Evolutionary conservation across 1,139 yeast species (phyloP).

Genomic region (Geotrichum histeridarum): DNA sequence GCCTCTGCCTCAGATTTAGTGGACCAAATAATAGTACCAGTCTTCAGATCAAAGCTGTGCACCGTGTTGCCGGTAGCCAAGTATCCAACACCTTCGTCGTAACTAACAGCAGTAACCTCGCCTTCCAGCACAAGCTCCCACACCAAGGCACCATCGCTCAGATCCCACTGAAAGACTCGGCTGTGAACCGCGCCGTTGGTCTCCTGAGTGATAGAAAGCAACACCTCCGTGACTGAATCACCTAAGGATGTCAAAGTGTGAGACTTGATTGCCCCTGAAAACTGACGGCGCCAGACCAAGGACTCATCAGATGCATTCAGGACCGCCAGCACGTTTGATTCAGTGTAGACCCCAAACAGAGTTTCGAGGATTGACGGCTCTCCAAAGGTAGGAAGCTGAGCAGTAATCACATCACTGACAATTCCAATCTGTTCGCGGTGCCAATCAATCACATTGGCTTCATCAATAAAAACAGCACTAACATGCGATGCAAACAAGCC

Average conservation of each 20-base stretch:
- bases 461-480: conserved; percentile 32
- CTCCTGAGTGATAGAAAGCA: conserved; percentile 7
- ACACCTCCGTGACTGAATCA: not conserved
- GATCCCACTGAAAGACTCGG: conserved; percentile 12
- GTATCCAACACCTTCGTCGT: not conserved
- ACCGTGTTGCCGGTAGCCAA: conserved; percentile 12
- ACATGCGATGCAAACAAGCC: conserved; percentile 11
- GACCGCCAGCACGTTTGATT: conserved; percentile 24
- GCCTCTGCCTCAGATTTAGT: not conserved
- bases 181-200: not conserved
- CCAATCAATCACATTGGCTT: conserved; percentile 35
- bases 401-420: conserved; percentile 20
- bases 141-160: conserved; percentile 20
- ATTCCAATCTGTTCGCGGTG: conserved; percentile 27
- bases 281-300: conserved; percentile 26
- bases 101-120: conserved; percentile 9
- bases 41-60: conserved; percentile 11
- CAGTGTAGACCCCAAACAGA: conserved; percentile 19
- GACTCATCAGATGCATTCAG: conserved; percentile 26
- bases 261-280: not conserved
- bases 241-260: conserved; percentile 1
- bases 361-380: not conserved
- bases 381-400: not conserved
- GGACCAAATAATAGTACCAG: conserved; percentile 5
- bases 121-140: conserved; percentile 19